These are phyloP conservation scores for Pichia kluyveri DNA, from an alignment of 805 yeast species.

Conservation along the genomic window DNA sequence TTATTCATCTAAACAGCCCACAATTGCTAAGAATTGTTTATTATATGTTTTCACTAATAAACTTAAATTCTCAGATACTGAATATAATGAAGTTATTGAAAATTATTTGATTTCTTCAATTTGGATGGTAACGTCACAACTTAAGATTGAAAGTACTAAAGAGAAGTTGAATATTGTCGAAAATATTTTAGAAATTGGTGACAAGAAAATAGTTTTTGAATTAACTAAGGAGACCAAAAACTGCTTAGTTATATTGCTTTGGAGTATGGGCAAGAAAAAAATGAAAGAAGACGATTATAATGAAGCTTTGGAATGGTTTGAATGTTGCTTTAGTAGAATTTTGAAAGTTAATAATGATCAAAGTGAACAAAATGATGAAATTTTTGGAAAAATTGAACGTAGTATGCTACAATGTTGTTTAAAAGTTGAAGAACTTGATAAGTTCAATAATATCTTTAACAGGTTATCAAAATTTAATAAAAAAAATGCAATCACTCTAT, in stretches of 20 bases:
- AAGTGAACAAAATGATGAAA: constrained; percentile 14
- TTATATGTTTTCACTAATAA: constrained; percentile 28
- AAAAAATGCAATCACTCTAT: constrained; percentile 23
- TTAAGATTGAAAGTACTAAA: constrained; percentile 8
- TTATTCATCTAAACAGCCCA: constrained; percentile 16
- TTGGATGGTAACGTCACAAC: constrained; percentile 18
- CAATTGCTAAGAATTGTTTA: constrained; percentile 24
- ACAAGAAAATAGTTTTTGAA: constrained; percentile 18
- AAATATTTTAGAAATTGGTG: constrained; percentile 20
- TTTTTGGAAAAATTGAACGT: constrained; percentile 29
- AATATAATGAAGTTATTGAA: constrained; percentile 3
- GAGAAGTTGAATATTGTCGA: constrained; percentile 13
- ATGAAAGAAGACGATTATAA: constrained; percentile 15
- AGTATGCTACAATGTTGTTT: constrained; percentile 26
- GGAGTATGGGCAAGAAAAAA: constrained; percentile 30
- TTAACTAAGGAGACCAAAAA: constrained; percentile 25
- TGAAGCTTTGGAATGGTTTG: constrained; percentile 12
- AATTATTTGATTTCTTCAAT: constrained; percentile 10
- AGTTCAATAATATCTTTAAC: constrained; percentile 16
- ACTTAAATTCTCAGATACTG: constrained; percentile 9
- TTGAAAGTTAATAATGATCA: constrained; percentile 4
- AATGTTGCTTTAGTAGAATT: constrained; percentile 7
- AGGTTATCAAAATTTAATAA: constrained; percentile 18
- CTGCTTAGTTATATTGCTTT: constrained; percentile 28
- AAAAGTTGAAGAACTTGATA: constrained; percentile 13